phyloP scores from a whole-genome alignment of 2,329 filamentous ascomycete genomes.

The Clarireedia hainanense region DNA sequence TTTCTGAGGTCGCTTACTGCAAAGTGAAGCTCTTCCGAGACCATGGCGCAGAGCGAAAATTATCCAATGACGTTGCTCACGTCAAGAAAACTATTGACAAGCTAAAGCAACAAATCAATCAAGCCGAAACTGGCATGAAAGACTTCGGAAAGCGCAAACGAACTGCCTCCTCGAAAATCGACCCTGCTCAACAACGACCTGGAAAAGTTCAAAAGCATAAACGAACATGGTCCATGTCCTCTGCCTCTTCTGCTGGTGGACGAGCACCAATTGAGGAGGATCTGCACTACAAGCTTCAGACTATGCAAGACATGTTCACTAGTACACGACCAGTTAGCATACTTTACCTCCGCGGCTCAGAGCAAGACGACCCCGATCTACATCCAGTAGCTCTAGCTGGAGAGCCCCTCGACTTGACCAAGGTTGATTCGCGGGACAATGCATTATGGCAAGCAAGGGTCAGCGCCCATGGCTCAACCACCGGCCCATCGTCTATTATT shows the following conservation, averaged over 20 bases:
- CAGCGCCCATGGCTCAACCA: conserved; percentile 49
- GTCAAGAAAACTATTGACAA: conserved; percentile 97
- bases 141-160: conserved; percentile 60
- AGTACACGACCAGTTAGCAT: conserved; percentile 74
- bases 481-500: conserved; percentile 51
- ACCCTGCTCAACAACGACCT: conserved; percentile 44
- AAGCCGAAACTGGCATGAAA: conserved; percentile 61
- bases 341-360: conserved; percentile 68
- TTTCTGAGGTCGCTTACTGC: conserved; percentile 79
- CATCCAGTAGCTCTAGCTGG: conserved; percentile 68
- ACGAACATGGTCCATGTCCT: conserved; percentile 91
- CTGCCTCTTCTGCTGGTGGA: conserved; percentile 54
- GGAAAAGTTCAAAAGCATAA: conserved; percentile 89
- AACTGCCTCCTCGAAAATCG: conserved; percentile 38
- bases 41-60: conserved; percentile 88
- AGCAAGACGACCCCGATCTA: conserved; percentile 70
- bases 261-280: conserved; percentile 62
- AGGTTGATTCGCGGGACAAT: conserved; percentile 33
- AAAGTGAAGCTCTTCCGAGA: conserved; percentile 97
- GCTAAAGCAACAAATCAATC: conserved; percentile 84
- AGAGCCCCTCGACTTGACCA: conserved; percentile 53
- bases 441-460: conserved; percentile 34
- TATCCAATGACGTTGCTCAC: conserved; percentile 89
- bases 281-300: conserved; percentile 68
- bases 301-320: conserved; percentile 80